phyloP scores from a whole-genome alignment of 768 basidiomycete genomes.

The Rhizopogon vinicolor region DNA sequence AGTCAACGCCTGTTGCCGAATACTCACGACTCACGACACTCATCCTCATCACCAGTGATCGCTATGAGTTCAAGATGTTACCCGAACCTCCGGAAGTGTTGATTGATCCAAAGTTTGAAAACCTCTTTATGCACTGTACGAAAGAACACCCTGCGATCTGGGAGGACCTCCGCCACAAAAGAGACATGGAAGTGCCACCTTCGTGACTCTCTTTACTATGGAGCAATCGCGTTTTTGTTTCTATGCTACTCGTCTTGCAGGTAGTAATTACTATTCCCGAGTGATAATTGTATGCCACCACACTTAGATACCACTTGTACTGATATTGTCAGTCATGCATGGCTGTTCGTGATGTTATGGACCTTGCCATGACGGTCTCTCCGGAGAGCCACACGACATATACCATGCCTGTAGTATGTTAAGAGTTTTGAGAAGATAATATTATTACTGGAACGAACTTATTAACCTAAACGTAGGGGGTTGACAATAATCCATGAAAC shows the following conservation, averaged over 20 bases:
- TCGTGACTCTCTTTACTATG: background rate
- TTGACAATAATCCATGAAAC: too few species aligned
- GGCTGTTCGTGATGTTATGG: too few species aligned
- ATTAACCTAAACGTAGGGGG: too few species aligned
- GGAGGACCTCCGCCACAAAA: slow-evolving; percentile 32
- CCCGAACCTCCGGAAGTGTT: slow-evolving; percentile 25
- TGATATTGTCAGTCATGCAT: too few species aligned
- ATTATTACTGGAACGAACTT: too few species aligned
- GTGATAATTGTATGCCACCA: slow-evolving; percentile 10
- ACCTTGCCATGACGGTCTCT: too few species aligned
- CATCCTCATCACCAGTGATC: slow-evolving; percentile 13
- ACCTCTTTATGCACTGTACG: slow-evolving; percentile 45
- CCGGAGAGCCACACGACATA: too few species aligned
- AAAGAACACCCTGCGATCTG: slow-evolving; percentile 46
- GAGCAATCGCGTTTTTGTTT: background rate
- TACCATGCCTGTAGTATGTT: too few species aligned
- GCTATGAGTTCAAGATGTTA: slow-evolving; percentile 21
- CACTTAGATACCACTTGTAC: too few species aligned
- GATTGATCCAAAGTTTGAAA: slow-evolving; percentile 28
- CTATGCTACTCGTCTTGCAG: slow-evolving; percentile 5
- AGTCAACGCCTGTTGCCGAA: slow-evolving; percentile 18
- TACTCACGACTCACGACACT: background rate
- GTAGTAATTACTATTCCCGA: slow-evolving; percentile 3
- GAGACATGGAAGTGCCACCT: slow-evolving; percentile 2
- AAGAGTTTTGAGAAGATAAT: too few species aligned